Evolutionary conservation across 345 rosid genomes (phyloP), one percentile per base, ranked within the genome.

Genomic region (Pistacia vera): DNA sequence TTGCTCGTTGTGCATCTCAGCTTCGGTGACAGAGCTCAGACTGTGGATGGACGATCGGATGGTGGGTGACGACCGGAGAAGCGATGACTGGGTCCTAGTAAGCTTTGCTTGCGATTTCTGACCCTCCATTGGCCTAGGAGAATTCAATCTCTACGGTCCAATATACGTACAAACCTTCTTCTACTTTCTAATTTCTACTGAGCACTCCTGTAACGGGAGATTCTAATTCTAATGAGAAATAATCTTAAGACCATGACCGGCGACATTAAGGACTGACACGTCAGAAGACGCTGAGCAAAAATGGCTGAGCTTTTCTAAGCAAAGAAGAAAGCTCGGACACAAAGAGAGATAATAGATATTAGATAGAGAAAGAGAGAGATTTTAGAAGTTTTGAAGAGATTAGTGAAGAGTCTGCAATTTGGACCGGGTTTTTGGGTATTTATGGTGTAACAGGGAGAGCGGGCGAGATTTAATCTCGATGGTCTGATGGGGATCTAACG

Each of bases 31-130:
- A n/a, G 93, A 93, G 22, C 87, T 82, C 13, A 95, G 82, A 66
- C 99, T 95, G 73, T 93, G 96, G 70, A 95, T 86, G 68, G 99
- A 91, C 11, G 97, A 93, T 78, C 97, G 92, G 76, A 89, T 80
- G 78, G 93, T 93, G 7, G 97, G 92, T 13, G 96, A 87, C 25
- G 97, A 91, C 44, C 97, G 90, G 65, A 95, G 92, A 38, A 96
- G 92, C 59, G 97, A 92, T 3, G 99, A 96, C 62, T 90, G 87
- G 0, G 94, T 93, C 66, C 97, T 81, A 68, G 97, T 90, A 0
- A 93, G 91, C 92, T 88, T 88, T 64, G 85, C 71, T 79, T 87
- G 92, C 81, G 88, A 75, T 79, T 83, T 89, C 71, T 80, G 83
- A 58, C 88, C 88, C 55, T 92, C 97, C 98, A 90, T 91, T 79